Percentiles rank a stretch among this genome's conserved stretches.
Evolutionary conservation across 2,329 filamentous ascomycete species (phyloP).

Genomic region (Colletotrichum higginsianum): DNA sequence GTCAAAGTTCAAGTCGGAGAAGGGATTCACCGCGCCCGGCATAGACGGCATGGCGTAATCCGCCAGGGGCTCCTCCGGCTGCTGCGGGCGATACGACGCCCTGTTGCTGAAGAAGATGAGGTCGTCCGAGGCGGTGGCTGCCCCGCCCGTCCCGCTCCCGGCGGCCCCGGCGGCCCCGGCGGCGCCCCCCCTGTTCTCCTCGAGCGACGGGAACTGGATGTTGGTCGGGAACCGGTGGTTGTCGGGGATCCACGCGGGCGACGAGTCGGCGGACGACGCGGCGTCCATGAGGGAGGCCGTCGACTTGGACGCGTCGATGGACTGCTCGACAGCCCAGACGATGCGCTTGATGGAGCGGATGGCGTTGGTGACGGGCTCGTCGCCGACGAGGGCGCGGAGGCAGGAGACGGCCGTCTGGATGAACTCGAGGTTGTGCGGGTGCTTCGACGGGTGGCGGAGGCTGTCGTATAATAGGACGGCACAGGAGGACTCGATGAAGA

Average conservation of each 20-base stretch:
- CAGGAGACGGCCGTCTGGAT: conserved; percentile 35
- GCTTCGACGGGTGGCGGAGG: conserved; percentile 48
- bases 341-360: conserved; percentile 46
- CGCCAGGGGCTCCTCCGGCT: conserved; percentile 9
- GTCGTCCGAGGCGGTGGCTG: conserved; percentile 35
- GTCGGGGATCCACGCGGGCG: conserved; percentile 16
- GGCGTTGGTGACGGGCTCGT: conserved; percentile 49
- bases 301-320: conserved; percentile 44
- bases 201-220: conserved; percentile 45
- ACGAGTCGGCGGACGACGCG: conserved; percentile 20
- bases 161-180: too few species aligned
- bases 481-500: conserved; percentile 50
- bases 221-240: conserved; percentile 34
- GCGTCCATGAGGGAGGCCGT: background rate
- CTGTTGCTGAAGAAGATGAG: conserved; percentile 47
- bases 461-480: conserved; percentile 50
- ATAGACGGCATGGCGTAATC: conserved; percentile 33
- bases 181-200: conserved; percentile 28
- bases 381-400: conserved; percentile 41
- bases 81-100: conserved; percentile 10
- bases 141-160: background rate
- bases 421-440: conserved; percentile 43
- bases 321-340: conserved; percentile 42
- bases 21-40: conserved; percentile 17
- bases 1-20: conserved; percentile 45